Evolutionary conservation across 805 yeast genomes (phyloP), one percentile per base, ranked within the genome.

Genomic region (Scheffersomyces ergatensis): DNA sequence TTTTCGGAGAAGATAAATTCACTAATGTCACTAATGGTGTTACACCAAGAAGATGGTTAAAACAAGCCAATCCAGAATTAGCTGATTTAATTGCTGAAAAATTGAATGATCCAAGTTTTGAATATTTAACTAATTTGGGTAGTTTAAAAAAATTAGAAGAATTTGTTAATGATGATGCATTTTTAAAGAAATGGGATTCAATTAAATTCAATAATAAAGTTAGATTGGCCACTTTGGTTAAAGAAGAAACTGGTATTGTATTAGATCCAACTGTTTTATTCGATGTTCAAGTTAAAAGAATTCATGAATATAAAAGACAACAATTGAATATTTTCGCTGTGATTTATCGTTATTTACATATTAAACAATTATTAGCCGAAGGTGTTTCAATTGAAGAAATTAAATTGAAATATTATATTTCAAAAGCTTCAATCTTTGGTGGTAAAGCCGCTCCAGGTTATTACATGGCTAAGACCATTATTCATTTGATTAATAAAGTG

Each of bases 371-470:
- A 48, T 65, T 87, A 26, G 69, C 76, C 8, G 77, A 77, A 41
- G 74, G 74, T 9, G 53, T 54, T 6, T 45, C 65, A 0, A 37
- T 67, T 33, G 72, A 68, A 6, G 73, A 68, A 25, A 68, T 69
- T 44, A 84, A 88, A 64, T 72, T 85, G 55, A 70, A 73, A 34
- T 76, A 78, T 55, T 80, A 76, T 61, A 76, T 80, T 44, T 83
- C 96, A 44, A 86, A 84, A 58, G 93, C 86, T 42, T 76, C 82
- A 33, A 77, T 89, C 45, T 82, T 90, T 63, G 97, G 97, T 50
- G 97, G 97, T 59, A 89, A 90, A 67, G 85, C 95, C 44, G 97
- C 97, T 9, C 97, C 97, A n/a, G 97, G 97, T 49, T 89, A 89
- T 63, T 89, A 87, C 69, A 87, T 89, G 81, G 97, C 97, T 44